Percentiles rank a stretch among this genome's conserved stretches.
Evolutionary conservation across 1,284 basidiomycete species (phyloP).

Genomic region (Apiotrichum brassicae): DNA sequence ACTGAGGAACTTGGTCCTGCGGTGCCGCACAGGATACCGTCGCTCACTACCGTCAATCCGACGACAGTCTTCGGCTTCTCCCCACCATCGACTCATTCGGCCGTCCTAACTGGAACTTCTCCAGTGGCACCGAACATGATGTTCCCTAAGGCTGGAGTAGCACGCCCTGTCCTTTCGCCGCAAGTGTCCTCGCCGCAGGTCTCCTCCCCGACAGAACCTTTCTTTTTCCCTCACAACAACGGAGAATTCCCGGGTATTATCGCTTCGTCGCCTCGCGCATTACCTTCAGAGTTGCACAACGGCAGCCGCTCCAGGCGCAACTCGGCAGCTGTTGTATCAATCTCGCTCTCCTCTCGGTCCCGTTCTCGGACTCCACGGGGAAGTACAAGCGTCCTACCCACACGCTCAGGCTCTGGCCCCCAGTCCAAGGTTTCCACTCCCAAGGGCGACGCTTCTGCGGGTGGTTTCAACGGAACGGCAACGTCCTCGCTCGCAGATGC

Average conservation of each 20-base stretch:
- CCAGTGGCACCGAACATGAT: conserved; percentile 5
- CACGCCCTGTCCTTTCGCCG: conserved; percentile 6
- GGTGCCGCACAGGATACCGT: background rate
- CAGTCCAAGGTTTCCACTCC: conserved; percentile 33
- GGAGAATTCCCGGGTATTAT: conserved; percentile 7
- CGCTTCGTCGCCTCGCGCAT: conserved; percentile 22
- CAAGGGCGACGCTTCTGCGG: conserved; percentile 1
- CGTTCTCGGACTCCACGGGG: conserved; percentile 38
- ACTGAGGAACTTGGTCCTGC: background rate
- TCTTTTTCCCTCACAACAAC: background rate
- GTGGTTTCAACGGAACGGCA: background rate
- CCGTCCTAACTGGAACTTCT: background rate
- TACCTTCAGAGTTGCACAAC: conserved; percentile 8
- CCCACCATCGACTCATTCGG: background rate
- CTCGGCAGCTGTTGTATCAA: conserved; percentile 41
- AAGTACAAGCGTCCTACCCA: conserved; percentile 12
- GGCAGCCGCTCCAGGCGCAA: conserved; percentile 30
- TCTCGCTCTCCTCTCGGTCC: conserved; percentile 38
- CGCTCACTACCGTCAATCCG: background rate
- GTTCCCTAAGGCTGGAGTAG: conserved; percentile 7
- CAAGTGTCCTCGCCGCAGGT: no score
- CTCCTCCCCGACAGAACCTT: background rate
- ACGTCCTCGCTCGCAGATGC: conserved; percentile 17
- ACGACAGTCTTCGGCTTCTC: conserved; percentile 2
- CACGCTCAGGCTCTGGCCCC: conserved; percentile 30